Evolutionary conservation across 805 yeast genomes (phyloP), one percentile per base, ranked within the genome.

Genomic region (Teunomyces funiuensis): DNA sequence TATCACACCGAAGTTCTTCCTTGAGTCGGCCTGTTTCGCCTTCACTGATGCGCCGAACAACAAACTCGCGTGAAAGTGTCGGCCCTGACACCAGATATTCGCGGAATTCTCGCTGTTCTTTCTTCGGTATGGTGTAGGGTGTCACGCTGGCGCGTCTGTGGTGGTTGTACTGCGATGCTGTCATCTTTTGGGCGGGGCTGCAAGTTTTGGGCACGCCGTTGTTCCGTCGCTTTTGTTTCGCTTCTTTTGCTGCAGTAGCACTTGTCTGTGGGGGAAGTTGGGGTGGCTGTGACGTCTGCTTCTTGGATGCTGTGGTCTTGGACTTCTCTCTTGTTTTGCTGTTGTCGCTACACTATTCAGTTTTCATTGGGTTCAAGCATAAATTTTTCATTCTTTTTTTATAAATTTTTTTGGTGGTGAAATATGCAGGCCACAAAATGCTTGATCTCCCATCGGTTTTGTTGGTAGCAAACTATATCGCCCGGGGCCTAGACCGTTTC

Each of bases 21-120:
- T 87, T 88, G 37, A 85, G 71, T 36, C 96, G 66, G 16, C 95
- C 95, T 3, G 88, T 79, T 58, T 86, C 95, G 36, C 95, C 95
- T 60, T 87, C 96, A 37, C 87, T 79, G 40, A 85, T 85, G 42
- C 96, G 71, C 46, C 96, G 72, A 11, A 85, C 91, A 3, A 87
- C 95, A 61, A 86, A 85, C 49, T 83, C 84, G 45, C 85, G 63
- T 4, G 78, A 66, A 37, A 80, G 60, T 44, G 76, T 54, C 9
- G 79, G 76, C n/a, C 67, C 71, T 2, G 70, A 61, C 3, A 61
- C 27, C 30, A 37, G 34, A 2, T n/a, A 17, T 22, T 22, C 25
- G 11, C 25, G 5, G 25, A 22, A 22, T 4, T 30, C 20, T 14
- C n/a, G 13, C 30, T 25, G 18, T n/a, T 31, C 34, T 17, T 31